Percentiles rank a stretch among this genome's conserved stretches.
Conservation (phyloP, 129 eudicot genomes). For the Pseudognaphalium luteoalbum region DNA sequence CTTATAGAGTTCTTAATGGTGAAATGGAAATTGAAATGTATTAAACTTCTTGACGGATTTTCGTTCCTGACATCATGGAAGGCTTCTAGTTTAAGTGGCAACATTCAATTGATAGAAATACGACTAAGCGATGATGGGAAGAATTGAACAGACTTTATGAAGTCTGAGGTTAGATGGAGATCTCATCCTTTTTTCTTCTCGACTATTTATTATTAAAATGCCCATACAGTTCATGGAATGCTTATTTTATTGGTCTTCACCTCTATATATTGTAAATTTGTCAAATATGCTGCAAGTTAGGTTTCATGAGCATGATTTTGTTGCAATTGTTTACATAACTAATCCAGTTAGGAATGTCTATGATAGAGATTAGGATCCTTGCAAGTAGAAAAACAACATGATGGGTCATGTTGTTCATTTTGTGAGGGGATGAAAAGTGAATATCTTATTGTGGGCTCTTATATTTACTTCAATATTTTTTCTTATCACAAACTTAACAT, state of each 20-base stretch:
- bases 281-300: background rate
- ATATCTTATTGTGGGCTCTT: too few species aligned
- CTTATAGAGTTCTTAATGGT: conserved; percentile 89
- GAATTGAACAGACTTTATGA: conserved; percentile 24
- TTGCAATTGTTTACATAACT: background rate
- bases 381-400: background rate
- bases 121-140: conserved; percentile 35
- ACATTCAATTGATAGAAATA: conserved; percentile 90
- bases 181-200: conserved; percentile 6
- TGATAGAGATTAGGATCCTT: too few species aligned
- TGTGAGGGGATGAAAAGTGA: too few species aligned
- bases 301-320: background rate
- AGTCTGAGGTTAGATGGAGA: conserved; percentile 12
- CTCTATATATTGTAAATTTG: background rate
- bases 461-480: too few species aligned
- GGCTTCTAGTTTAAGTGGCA: conserved; percentile 76
- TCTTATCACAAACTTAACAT: too few species aligned
- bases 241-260: conserved; percentile 1
- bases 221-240: background rate
- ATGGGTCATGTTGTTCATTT: too few species aligned
- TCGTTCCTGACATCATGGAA: conserved; percentile 76
- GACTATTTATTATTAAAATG: conserved; percentile 7
- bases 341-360: too few species aligned
- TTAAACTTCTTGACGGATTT: conserved; percentile 80
- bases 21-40: conserved; percentile 86